These are phyloP conservation scores for Rosa multiflora DNA, from an alignment of 306 rosid genomes.

Conservation along the genomic window DNA sequence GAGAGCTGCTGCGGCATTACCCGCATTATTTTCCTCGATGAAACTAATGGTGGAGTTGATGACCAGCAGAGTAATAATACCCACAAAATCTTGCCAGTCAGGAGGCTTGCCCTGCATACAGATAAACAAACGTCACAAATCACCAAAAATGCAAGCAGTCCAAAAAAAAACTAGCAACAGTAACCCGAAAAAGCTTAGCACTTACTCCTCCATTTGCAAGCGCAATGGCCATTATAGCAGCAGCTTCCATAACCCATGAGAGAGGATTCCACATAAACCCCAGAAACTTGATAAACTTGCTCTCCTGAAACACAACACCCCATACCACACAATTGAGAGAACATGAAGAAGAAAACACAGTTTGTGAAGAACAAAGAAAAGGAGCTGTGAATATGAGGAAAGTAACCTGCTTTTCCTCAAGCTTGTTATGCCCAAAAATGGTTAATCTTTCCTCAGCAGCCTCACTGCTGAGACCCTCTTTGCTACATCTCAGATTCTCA, in stretches of 20 bases:
- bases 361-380: constrained; percentile 8
- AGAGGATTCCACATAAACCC: constrained; percentile 99
- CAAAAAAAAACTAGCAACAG: constrained; percentile 1
- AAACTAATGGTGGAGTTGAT: constrained; percentile 98
- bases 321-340: constrained; percentile 25
- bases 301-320: constrained; percentile 62
- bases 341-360: background rate
- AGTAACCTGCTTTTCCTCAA: constrained; percentile 79
- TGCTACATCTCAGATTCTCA: constrained; percentile 95
- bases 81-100: constrained; percentile 99
- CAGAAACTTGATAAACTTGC: constrained; percentile 81
- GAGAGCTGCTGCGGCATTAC: constrained; percentile 98
- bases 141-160: constrained; percentile 6
- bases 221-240: constrained; percentile 99
- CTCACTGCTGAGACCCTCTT: constrained; percentile 76
- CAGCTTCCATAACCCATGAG: constrained; percentile 99
- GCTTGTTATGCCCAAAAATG: constrained; percentile 94
- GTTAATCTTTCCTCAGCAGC: constrained; percentile 87
- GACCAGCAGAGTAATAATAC: constrained; percentile 82
- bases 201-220: constrained; percentile 99
- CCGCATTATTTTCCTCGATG: constrained; percentile 96
- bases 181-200: constrained; percentile 19
- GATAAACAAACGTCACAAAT: background rate
- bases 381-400: background rate
- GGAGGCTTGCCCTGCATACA: constrained; percentile 80